These are phyloP conservation scores for Candolleomyces efflorescens DNA, from an alignment of 768 basidiomycete genomes.

Conservation along the genomic window DNA sequence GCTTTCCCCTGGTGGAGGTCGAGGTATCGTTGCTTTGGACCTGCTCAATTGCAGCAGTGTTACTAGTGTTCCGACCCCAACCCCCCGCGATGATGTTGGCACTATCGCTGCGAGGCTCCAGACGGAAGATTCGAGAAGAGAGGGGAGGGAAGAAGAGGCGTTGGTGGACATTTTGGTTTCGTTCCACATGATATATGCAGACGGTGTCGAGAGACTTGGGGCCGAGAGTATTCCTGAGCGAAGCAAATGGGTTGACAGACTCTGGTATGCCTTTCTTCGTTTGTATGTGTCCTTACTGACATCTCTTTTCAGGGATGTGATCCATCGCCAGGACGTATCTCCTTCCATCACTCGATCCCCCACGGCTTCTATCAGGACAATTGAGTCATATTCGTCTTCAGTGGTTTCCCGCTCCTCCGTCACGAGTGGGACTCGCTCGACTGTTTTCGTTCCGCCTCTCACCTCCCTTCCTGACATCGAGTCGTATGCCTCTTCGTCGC, in stretches of 20 bases:
- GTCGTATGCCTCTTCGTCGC: conserved; percentile 41
- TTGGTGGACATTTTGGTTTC: conserved; percentile 78
- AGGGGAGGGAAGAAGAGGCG: conserved; percentile 34
- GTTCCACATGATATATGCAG: conserved; percentile 86
- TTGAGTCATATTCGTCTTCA: conserved; percentile 44
- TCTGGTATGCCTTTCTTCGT: conserved; percentile 56
- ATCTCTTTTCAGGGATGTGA: conserved; percentile 64
- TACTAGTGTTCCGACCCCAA: conserved; percentile 76
- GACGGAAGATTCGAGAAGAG: conserved; percentile 28
- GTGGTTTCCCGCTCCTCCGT: conserved; percentile 19
- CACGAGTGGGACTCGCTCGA: conserved; percentile 54
- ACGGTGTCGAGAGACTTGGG: conserved; percentile 84
- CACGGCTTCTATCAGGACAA: conserved; percentile 62
- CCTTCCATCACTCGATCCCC: conserved; percentile 49
- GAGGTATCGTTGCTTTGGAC: conserved; percentile 84
- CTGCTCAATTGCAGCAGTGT: conserved; percentile 84
- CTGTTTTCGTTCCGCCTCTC: conserved; percentile 76
- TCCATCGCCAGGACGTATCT: conserved; percentile 53
- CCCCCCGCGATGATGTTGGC: conserved; percentile 81
- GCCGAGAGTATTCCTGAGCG: conserved; percentile 86
- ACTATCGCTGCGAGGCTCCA: conserved; percentile 74
- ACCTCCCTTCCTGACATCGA: conserved; percentile 66
- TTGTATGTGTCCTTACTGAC: conserved; percentile 1
- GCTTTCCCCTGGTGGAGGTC: conserved; percentile 78
- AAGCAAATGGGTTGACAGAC: conserved; percentile 86